Evolutionary conservation across 139 green algal genomes (phyloP), one percentile per base, ranked within the genome.

Genomic region (Zygnema circumcarinatum): DNA sequence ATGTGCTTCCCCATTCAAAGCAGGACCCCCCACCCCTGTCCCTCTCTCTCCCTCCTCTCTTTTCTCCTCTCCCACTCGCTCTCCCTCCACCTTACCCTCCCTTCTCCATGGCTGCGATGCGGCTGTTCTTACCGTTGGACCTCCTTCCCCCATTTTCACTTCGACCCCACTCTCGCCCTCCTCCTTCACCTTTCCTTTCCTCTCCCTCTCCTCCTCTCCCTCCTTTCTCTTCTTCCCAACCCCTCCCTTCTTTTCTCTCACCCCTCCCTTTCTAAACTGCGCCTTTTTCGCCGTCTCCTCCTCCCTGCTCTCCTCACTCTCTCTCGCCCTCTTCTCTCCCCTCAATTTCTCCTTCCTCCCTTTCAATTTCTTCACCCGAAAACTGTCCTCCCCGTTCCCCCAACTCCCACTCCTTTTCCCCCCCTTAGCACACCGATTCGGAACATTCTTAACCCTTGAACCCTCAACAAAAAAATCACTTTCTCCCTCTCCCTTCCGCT

Each of bases 11-110:
- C 38, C 68, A 35, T 20, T 36, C 2, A 41, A 33, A 22, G 33
- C n/a, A n/a, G n/a, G n/a, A n/a, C n/a, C n/a, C n/a, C n/a, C 74
- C 22, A 38, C 32, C 74, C 42, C n/a, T 32, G 29, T 52, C 42
- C 22, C 74, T n/a, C 2, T n/a, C 7, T 1, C 32, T 52, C n/a
- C 74, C 32, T 81, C 29, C 32, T 56, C 31, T 31, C 7, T 7
- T 31, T 81, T 67, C 2, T 67, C 74, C 74, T 81, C 73, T 16
- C 25, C 73, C 2, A 38, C 73, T 47, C 11, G 1, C 73, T 80
- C 1, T 81, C 39, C 74, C 74, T 81, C 74, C 74, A 68, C 31
- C 29, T 81, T 32, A 56, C 2, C 74, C 29, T 81, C 74, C 0
- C n/a, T 32, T 31, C 2, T 3, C n/a, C 47, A 32, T 0, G 7